Conservation (phyloP, 768 basidiomycete genomes). For the Coprinellus micaceus region DNA sequence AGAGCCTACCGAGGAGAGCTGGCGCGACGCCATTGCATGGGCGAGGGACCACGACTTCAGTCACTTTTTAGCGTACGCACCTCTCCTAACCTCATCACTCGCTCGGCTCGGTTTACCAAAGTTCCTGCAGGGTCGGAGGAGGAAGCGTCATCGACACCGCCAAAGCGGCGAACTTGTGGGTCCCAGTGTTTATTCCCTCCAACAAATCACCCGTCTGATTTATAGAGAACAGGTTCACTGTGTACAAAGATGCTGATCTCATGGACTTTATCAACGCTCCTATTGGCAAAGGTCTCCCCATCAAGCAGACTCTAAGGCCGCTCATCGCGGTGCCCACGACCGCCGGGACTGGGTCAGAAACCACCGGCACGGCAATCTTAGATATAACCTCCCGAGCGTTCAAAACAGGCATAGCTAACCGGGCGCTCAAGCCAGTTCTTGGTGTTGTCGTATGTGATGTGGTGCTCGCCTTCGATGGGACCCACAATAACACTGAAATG, state of each 20-base stretch:
- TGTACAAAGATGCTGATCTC: constrained; percentile 88
- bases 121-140: constrained; percentile 69
- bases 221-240: constrained; percentile 58
- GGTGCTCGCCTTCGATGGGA: too few species aligned
- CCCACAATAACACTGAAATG: too few species aligned
- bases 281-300: constrained; percentile 86
- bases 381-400: constrained; percentile 89
- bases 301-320: constrained; percentile 69
- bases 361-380: constrained; percentile 91
- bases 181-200: constrained; percentile 18
- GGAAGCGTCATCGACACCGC: constrained; percentile 95
- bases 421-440: constrained; percentile 85
- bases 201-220: not conserved
- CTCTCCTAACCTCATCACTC: not conserved
- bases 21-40: constrained; percentile 86
- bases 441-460: constrained; percentile 71
- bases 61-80: constrained; percentile 82
- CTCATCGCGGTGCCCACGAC: constrained; percentile 78
- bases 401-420: constrained; percentile 94
- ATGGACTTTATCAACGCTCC: constrained; percentile 98
- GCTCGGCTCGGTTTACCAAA: constrained; percentile 6
- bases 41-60: constrained; percentile 83
- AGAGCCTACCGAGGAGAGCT: constrained; percentile 91
- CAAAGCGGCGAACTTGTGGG: constrained; percentile 93
- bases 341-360: constrained; percentile 90